phyloP scores from a whole-genome alignment of 2,329 filamentous ascomycete species.

The Botrytis galanthina region DNA sequence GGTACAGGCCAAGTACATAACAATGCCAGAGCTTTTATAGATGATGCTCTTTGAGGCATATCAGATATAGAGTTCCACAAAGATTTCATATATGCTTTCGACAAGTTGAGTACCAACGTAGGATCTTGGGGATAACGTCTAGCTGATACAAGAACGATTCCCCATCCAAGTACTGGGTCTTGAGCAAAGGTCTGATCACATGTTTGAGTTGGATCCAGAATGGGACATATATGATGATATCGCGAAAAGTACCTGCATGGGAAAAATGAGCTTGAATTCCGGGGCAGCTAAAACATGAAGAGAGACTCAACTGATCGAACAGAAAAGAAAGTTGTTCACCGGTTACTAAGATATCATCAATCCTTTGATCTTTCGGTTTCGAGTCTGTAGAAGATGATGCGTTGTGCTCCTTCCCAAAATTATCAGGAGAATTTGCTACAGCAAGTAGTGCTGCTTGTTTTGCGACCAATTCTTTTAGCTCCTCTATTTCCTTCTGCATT shows the following conservation, averaged over 20 bases:
- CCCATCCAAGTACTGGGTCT: slow-evolving; percentile 67
- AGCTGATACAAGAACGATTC: slow-evolving; percentile 60
- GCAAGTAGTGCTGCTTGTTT: slow-evolving; percentile 19
- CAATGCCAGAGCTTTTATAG: slow-evolving; percentile 33
- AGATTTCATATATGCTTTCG: slow-evolving; percentile 23
- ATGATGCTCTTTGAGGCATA: slow-evolving; percentile 27
- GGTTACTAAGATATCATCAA: slow-evolving; percentile 22
- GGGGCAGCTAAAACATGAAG: slow-evolving; percentile 33
- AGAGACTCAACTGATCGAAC: slow-evolving; percentile 24
- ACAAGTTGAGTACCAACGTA: slow-evolving; percentile 44
- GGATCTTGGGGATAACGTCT: slow-evolving; percentile 56
- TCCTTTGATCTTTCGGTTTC: slow-evolving; percentile 17
- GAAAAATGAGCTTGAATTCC: slow-evolving; percentile 11
- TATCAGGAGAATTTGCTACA: slow-evolving; percentile 44
- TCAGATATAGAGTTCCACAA: slow-evolving; percentile 29
- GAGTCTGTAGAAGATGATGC: slow-evolving; percentile 44
- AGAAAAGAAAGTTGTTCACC: slow-evolving; percentile 22
- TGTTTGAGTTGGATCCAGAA: slow-evolving; percentile 53
- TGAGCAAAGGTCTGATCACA: slow-evolving; percentile 57
- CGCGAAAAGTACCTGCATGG: slow-evolving; percentile 56
- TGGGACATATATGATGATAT: slow-evolving; percentile 63
- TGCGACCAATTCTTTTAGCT: slow-evolving; percentile 44
- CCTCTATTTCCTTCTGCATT: slow-evolving; percentile 58
- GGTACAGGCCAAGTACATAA: slow-evolving; percentile 37
- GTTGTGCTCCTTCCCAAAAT: slow-evolving; percentile 51